Evolutionary conservation across 345 rosid genomes (phyloP).

Genomic region (Combretum micranthum): DNA sequence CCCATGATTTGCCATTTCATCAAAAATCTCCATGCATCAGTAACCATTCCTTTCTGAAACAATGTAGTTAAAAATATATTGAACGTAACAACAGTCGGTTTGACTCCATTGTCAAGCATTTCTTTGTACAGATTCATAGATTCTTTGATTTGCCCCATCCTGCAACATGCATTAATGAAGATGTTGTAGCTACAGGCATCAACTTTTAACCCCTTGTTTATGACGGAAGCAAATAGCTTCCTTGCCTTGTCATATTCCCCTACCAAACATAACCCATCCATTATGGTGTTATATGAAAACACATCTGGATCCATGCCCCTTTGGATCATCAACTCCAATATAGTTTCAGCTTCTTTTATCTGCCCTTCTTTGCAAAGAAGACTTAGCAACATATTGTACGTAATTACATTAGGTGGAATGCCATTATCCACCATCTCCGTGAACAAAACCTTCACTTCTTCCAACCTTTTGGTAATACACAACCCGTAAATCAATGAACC

Average conservation of each 20-base stretch:
- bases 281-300: conserved; percentile 12
- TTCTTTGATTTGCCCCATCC: conserved; percentile 11
- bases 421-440: conserved; percentile 18
- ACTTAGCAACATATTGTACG: conserved; percentile 12
- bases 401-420: conserved; percentile 9
- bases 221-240: conserved; percentile 10
- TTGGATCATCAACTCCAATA: conserved; percentile 14
- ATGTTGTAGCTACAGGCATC: conserved; percentile 11
- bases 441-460: conserved; percentile 16
- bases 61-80: conserved; percentile 14
- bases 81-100: conserved; percentile 14
- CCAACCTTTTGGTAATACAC: conserved; percentile 15
- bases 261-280: conserved; percentile 14
- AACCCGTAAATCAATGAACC: conserved; percentile 18
- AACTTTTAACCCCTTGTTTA: conserved; percentile 9
- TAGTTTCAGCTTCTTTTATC: conserved; percentile 13
- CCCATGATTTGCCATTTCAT: conserved; percentile 13
- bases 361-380: conserved; percentile 14
- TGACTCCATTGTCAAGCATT: conserved; percentile 12
- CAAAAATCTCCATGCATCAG: conserved; percentile 18
- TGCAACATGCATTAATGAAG: conserved; percentile 17
- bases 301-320: conserved; percentile 9
- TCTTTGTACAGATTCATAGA: conserved; percentile 8
- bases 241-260: conserved; percentile 16
- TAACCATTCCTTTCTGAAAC: conserved; percentile 13